Evolutionary conservation across 331 rosid genomes (phyloP).

Genomic region (Dryas integrifolia): DNA sequence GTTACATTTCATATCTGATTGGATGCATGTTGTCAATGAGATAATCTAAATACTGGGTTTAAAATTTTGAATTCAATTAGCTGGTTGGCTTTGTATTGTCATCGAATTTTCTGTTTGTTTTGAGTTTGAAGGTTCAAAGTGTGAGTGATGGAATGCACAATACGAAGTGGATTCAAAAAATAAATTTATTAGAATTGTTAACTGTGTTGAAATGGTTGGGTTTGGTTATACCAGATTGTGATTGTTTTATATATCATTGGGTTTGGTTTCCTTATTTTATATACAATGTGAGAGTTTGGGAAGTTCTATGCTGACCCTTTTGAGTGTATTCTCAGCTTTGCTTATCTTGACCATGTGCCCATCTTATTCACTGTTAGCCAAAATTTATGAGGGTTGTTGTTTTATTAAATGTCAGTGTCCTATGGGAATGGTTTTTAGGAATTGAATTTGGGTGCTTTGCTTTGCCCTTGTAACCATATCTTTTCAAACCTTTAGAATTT

Average conservation of each 20-base stretch:
- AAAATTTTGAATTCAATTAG: neutral
- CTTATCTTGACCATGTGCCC: neutral
- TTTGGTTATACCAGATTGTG: constrained; percentile 28
- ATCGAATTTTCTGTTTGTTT: neutral
- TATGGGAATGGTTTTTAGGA: neutral
- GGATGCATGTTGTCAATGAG: constrained; percentile 7
- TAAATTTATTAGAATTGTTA: neutral
- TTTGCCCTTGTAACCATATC: neutral
- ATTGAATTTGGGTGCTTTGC: neutral
- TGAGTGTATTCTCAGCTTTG: neutral
- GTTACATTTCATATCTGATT: neutral
- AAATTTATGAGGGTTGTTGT: neutral
- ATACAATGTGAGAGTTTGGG: constrained; percentile 2
- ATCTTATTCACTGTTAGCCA: neutral
- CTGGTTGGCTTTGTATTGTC: neutral
- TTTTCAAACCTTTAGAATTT: neutral
- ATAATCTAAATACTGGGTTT: neutral
- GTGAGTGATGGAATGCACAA: neutral
- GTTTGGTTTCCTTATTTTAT: constrained; percentile 17
- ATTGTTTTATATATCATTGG: constrained; percentile 23
- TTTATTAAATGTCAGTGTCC: neutral
- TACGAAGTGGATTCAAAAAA: neutral
- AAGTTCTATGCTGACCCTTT: constrained; percentile 21
- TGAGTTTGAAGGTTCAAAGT: neutral
- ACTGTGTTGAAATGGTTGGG: neutral